These are phyloP conservation scores for Erysiphe pulchra DNA, from an alignment of 2,329 filamentous ascomycete species.

Conservation along the genomic window DNA sequence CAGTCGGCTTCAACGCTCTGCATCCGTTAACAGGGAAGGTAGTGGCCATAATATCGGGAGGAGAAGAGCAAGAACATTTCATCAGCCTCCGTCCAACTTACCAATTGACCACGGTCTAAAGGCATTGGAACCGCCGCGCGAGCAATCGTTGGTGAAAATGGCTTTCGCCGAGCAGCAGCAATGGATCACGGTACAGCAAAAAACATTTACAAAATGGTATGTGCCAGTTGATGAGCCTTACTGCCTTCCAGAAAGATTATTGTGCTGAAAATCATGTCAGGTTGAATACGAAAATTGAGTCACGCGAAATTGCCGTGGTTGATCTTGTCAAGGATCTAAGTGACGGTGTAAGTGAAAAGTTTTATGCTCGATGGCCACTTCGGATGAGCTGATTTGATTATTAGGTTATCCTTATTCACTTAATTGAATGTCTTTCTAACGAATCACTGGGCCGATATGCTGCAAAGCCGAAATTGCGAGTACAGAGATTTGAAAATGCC, in stretches of 20 bases:
- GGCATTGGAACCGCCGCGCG: conserved; percentile 12
- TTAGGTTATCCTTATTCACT: conserved; percentile 81
- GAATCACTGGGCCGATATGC: conserved; percentile 94
- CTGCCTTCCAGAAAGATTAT: too few species aligned
- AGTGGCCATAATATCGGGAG: conserved; percentile 4
- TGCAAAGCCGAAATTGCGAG: conserved; percentile 80
- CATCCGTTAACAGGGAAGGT: conserved; percentile 2
- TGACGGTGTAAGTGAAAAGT: conserved; percentile 48
- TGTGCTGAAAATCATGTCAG: conserved; percentile 18
- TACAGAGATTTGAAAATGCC: conserved; percentile 95
- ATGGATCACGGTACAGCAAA: conserved; percentile 72
- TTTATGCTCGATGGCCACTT: neutral
- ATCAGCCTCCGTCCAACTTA: conserved; percentile 5
- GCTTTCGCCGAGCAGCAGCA: conserved; percentile 36
- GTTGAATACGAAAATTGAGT: conserved; percentile 87
- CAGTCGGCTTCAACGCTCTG: conserved; percentile 8
- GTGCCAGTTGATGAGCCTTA: neutral
- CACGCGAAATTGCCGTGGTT: conserved; percentile 52
- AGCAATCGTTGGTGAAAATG: conserved; percentile 23
- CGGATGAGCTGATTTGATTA: conserved; percentile 6
- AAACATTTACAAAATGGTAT: conserved; percentile 97
- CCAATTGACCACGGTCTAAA: conserved; percentile 10
- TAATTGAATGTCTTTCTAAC: conserved; percentile 83
- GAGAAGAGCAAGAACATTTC: conserved; percentile 4
- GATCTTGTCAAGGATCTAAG: conserved; percentile 76